A percentile compares a stretch with the other conserved stretches of the same genome.
Evolutionary conservation across 1,139 yeast genomes (phyloP).

Genomic region (Yamadazyma membranifaciens): DNA sequence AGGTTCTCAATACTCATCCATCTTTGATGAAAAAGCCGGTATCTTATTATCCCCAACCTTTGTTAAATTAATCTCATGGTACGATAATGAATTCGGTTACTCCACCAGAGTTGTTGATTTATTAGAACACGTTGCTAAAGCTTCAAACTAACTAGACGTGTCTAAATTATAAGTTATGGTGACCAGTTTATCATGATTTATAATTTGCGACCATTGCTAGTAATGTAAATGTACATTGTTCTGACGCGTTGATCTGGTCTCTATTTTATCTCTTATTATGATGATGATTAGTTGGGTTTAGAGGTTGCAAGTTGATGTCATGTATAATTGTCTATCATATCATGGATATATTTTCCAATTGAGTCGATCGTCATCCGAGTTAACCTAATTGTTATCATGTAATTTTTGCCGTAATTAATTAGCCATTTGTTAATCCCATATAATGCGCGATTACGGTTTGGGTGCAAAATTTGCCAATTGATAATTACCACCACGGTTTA

Average conservation of each 20-base stretch:
- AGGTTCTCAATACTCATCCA: constrained; percentile 74
- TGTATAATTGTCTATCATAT: no score
- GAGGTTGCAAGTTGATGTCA: no score
- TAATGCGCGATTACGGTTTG: no score
- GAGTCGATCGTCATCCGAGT: no score
- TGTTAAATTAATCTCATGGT: constrained; percentile 86
- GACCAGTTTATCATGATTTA: neutral
- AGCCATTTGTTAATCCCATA: no score
- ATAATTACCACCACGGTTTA: no score
- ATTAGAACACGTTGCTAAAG: constrained; percentile 68
- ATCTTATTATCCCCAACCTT: constrained; percentile 78
- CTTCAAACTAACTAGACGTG: constrained; percentile 24
- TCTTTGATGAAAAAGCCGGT: constrained; percentile 85
- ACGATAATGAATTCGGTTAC: constrained; percentile 91
- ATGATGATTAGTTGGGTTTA: no score
- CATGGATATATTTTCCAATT: no score
- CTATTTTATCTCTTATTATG: neutral
- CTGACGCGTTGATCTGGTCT: neutral
- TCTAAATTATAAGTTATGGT: constrained; percentile 9
- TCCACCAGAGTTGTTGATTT: constrained; percentile 89
- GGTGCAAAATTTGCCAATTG: no score
- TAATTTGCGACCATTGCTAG: constrained; percentile 2
- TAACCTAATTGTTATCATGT: no score
- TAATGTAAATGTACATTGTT: neutral
- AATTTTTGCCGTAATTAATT: no score